Conservation (phyloP, 2,329 filamentous ascomycete genomes). For the Epichloe gansuensis region DNA sequence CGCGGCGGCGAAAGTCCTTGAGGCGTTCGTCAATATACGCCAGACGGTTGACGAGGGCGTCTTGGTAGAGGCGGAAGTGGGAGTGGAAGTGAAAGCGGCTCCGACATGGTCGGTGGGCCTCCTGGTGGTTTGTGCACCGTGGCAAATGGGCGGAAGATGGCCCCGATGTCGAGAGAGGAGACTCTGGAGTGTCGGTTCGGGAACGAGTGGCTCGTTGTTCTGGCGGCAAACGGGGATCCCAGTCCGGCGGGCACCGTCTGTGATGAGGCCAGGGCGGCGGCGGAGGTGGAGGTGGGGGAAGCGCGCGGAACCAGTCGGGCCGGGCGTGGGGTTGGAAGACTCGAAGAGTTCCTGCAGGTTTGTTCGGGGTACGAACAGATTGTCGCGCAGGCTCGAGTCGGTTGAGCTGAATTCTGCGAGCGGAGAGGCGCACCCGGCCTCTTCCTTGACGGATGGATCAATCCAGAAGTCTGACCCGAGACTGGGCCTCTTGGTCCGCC, state of each 20-base stretch:
- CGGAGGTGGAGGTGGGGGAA: constrained; percentile 3
- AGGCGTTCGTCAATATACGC: constrained; percentile 48
- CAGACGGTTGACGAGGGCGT: constrained; percentile 37
- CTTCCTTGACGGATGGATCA: constrained; percentile 25
- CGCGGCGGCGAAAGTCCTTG: constrained; percentile 38
- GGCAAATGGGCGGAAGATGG: constrained; percentile 40
- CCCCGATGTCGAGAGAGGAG: constrained; percentile 30
- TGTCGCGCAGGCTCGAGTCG: constrained; percentile 21
- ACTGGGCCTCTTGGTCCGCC: constrained; percentile 39
- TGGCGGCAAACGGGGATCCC: constrained; percentile 45
- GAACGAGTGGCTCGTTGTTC: constrained; percentile 44
- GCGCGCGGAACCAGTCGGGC: not conserved
- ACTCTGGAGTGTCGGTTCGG: constrained; percentile 43
- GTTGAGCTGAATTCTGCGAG: constrained; percentile 24
- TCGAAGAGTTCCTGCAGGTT: constrained; percentile 31
- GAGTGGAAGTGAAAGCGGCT: not conserved
- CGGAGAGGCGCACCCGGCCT: constrained; percentile 11
- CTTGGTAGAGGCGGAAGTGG: constrained; percentile 21
- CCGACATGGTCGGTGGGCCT: constrained; percentile 1
- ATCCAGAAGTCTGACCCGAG: constrained; percentile 43
- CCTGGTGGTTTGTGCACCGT: constrained; percentile 37
- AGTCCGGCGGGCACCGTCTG: constrained; percentile 34
- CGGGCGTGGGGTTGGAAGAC: constrained; percentile 13
- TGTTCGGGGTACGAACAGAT: constrained; percentile 28
- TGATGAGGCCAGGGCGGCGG: constrained; percentile 12